Evolutionary conservation across 108 stramenopile species (phyloP).

Genomic region (Parietichytrium sp.): DNA sequence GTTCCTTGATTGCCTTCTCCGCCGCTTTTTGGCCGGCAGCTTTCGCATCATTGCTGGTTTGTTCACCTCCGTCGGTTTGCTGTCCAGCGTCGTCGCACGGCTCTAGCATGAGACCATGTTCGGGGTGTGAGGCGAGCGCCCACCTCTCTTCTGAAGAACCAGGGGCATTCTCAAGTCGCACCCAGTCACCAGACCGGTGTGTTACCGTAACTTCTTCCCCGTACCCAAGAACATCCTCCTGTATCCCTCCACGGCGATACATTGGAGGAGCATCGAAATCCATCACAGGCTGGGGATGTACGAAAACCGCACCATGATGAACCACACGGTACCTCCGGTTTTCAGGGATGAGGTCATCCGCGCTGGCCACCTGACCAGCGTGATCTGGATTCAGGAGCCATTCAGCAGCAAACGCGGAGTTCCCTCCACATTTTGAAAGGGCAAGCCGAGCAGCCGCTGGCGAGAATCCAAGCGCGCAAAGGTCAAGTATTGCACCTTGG

Average conservation of each 20-base stretch:
- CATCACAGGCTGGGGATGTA: too few relatives aligned
- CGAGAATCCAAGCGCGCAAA: not conserved
- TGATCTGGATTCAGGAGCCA: conserved; percentile 16
- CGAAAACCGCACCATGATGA: not conserved
- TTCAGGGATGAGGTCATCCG: not conserved
- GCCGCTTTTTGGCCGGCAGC: not conserved
- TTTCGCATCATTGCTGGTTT: not conserved
- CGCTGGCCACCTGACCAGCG: not conserved
- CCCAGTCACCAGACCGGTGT: not conserved
- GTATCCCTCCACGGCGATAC: too few relatives aligned
- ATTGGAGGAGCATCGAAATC: too few relatives aligned
- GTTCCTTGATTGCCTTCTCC: not conserved
- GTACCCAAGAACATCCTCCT: not conserved
- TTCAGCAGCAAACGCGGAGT: conserved; percentile 16
- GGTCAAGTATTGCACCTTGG: not conserved
- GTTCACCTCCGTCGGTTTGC: not conserved
- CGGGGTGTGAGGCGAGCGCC: conserved; percentile 15
- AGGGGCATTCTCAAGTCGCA: not conserved
- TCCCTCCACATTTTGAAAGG: not conserved
- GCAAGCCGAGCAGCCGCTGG: conserved; percentile 30
- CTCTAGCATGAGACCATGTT: not conserved
- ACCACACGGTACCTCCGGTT: not conserved
- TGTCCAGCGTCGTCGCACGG: not conserved
- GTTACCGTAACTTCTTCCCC: not conserved
- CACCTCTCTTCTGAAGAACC: not conserved